A percentile compares a stretch with the other conserved stretches of the same genome.
Evolutionary conservation across 345 rosid species (phyloP).

Genomic region (Bruguiera parviflora): DNA sequence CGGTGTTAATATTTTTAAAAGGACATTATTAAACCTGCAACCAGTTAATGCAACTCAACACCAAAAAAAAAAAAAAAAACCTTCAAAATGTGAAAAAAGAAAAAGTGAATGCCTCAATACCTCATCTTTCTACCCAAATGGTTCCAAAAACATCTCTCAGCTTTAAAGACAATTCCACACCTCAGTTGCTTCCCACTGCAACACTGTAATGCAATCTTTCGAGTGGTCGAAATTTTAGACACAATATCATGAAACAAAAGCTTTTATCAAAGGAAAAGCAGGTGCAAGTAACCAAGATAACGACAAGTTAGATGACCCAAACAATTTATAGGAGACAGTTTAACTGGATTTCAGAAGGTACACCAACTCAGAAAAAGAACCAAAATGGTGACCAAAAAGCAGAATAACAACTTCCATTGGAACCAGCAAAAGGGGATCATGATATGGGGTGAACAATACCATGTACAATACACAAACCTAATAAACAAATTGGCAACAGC

Average conservation of each 20-base stretch:
- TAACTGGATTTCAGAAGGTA: no score
- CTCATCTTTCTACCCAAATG: slow-evolving; percentile 41
- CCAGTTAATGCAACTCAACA: slow-evolving; percentile 3
- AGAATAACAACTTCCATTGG: no score
- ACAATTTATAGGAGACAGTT: no score
- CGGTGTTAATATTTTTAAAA: slow-evolving; percentile 33
- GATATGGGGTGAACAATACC: no score
- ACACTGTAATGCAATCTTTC: slow-evolving; percentile 31
- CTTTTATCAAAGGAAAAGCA: background rate
- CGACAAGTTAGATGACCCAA: no score
- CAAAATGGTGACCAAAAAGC: no score
- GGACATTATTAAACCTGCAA: slow-evolving; percentile 43
- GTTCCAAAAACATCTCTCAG: slow-evolving; percentile 41
- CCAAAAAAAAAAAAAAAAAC: background rate
- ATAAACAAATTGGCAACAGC: no score
- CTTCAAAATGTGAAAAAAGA: background rate
- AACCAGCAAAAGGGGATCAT: no score
- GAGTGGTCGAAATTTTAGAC: background rate
- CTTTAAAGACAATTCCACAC: slow-evolving; percentile 36
- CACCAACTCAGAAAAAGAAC: no score
- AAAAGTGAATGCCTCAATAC: slow-evolving; percentile 11
- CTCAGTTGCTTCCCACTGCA: slow-evolving; percentile 37
- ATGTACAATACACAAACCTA: no score
- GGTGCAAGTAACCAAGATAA: background rate
- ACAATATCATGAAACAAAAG: background rate